These are phyloP conservation scores for Terana coerulea DNA, from an alignment of 768 basidiomycete genomes.

Conservation along the genomic window DNA sequence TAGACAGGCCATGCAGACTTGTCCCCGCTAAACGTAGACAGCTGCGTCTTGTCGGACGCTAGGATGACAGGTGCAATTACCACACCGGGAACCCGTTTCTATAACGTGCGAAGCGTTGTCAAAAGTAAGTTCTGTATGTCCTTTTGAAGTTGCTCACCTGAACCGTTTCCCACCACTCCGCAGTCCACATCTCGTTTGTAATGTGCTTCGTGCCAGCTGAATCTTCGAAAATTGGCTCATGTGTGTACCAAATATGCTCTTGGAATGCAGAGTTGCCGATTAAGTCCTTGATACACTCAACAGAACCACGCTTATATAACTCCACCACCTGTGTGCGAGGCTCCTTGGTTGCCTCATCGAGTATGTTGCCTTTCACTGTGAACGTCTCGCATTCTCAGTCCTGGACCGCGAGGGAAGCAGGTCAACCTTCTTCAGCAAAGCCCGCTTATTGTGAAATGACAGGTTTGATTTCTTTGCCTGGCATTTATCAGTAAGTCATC, in stretches of 20 bases:
- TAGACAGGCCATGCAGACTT: constrained; percentile 31
- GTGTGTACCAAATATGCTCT: constrained; percentile 27
- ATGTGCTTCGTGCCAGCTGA: constrained; percentile 20
- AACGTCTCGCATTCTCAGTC: constrained; percentile 17
- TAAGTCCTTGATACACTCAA: constrained; percentile 35
- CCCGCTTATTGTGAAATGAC: constrained; percentile 19
- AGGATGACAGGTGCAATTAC: constrained; percentile 27
- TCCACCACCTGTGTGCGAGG: constrained; percentile 24
- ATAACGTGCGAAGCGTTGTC: too few relatives aligned
- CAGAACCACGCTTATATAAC: constrained; percentile 29
- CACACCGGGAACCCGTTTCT: constrained; percentile 20
- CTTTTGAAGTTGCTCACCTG: too few relatives aligned
- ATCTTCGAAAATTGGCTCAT: constrained; percentile 33
- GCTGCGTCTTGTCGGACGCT: constrained; percentile 28
- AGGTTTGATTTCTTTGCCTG: constrained; percentile 1
- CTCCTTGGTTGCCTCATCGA: constrained; percentile 11
- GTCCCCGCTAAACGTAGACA: constrained; percentile 22
- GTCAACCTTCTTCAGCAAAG: constrained; percentile 20
- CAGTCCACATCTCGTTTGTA: constrained; percentile 41
- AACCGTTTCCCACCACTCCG: constrained; percentile 46
- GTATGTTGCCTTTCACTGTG: constrained; percentile 10
- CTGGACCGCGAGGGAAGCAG: constrained; percentile 12
- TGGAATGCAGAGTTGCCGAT: constrained; percentile 32
- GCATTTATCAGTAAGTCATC: constrained; percentile 6
- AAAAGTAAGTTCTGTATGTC: too few relatives aligned